Evolutionary conservation across 345 rosid genomes (phyloP).

Genomic region (Excoecaria agallocha): DNA sequence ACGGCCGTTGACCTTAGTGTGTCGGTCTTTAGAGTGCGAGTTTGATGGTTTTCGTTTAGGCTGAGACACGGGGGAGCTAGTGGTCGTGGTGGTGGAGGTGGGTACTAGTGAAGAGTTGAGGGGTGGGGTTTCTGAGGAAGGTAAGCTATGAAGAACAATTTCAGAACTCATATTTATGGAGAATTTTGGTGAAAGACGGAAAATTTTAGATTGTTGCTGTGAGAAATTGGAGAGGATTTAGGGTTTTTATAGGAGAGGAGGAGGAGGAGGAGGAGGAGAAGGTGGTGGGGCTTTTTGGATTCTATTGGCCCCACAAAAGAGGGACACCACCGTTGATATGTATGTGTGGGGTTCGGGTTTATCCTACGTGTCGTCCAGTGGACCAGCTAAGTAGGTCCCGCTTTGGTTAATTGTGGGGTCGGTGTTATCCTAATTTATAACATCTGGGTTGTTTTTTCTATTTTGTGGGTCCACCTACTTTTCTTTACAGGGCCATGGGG

Average conservation of each 20-base stretch:
- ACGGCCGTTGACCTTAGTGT: conserved; percentile 67
- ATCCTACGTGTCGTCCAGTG: background rate
- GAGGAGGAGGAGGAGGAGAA: background rate
- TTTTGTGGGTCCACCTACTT: background rate
- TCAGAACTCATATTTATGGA: conserved; percentile 12
- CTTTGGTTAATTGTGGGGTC: background rate
- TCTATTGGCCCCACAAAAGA: conserved; percentile 22
- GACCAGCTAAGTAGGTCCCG: background rate
- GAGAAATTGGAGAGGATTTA: conserved; percentile 1
- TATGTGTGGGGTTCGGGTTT: background rate
- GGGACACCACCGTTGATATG: background rate
- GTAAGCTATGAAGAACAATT: conserved; percentile 1
- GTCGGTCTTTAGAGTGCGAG: conserved; percentile 51
- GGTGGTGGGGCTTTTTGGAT: background rate
- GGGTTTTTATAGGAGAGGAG: conserved; percentile 14
- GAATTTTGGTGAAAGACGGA: background rate
- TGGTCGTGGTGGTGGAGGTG: conserved; percentile 4
- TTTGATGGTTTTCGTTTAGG: conserved; percentile 14
- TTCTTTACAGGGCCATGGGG: background rate
- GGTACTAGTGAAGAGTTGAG: conserved; percentile 16
- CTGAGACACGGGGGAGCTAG: conserved; percentile 3
- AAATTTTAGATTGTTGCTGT: background rate
- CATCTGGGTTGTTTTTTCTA: background rate
- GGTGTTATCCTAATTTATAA: background rate
- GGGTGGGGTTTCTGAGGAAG: conserved; percentile 18